Percentiles rank a stretch among this genome's conserved stretches.
Evolutionary conservation across 352 stramenopile species (phyloP).

Genomic region (Phytophthora macrochlamydospora): DNA sequence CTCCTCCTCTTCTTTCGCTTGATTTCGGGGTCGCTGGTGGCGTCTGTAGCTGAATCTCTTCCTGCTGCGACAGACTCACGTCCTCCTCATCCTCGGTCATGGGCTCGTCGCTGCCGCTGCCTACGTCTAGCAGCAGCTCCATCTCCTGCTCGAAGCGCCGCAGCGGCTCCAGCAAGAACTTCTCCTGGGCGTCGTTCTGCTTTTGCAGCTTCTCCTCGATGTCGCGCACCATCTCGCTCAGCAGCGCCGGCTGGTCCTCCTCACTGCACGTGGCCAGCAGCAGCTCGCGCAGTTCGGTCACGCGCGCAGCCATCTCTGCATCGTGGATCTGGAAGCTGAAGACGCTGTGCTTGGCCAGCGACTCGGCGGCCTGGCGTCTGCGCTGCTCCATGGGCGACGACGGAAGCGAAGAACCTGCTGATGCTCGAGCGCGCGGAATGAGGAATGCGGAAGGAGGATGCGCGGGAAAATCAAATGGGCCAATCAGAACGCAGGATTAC

Average conservation of each 20-base stretch:
- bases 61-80: constrained; percentile 10
- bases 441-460: constrained; percentile 16
- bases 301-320: constrained; percentile 33
- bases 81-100: constrained; percentile 7
- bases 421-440: constrained; percentile 7
- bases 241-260: constrained; percentile 49
- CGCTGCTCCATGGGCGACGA: constrained; percentile 20
- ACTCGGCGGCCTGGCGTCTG: constrained; percentile 23
- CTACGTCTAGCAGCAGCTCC: constrained; percentile 63
- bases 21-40: neutral
- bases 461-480: no score
- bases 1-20: constrained; percentile 23
- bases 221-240: constrained; percentile 59
- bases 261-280: constrained; percentile 47
- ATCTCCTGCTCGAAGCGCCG: constrained; percentile 71
- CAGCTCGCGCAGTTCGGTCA: constrained; percentile 56
- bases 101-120: constrained; percentile 29
- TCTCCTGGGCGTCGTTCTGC: constrained; percentile 37
- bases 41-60: constrained; percentile 16
- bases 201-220: constrained; percentile 49
- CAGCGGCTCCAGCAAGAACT: constrained; percentile 64
- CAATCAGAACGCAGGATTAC: no score
- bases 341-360: constrained; percentile 45
- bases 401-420: no score
- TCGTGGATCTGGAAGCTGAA: constrained; percentile 75